phyloP scores from a whole-genome alignment of 2,329 filamentous ascomycete genomes.

The Hymenoscyphus fructigenus region DNA sequence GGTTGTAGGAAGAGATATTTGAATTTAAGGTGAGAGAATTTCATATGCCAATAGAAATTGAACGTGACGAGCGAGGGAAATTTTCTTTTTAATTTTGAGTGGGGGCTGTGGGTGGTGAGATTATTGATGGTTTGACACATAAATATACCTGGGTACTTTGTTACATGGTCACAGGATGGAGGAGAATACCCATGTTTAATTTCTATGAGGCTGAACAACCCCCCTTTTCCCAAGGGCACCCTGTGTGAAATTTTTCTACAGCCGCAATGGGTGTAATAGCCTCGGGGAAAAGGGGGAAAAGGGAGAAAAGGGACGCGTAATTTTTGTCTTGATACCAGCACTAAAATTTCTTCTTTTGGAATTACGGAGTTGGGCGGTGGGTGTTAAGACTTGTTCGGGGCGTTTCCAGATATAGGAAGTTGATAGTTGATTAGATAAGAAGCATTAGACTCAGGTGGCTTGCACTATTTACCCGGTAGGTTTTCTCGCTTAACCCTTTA shows the following conservation, averaged over 20 bases:
- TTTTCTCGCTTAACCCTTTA: too few relatives aligned
- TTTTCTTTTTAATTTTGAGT: not conserved
- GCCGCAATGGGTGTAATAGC: not conserved
- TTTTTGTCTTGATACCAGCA: not conserved
- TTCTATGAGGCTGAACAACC: not conserved
- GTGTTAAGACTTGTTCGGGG: not conserved
- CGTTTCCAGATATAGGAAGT: not conserved
- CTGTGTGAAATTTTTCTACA: not conserved
- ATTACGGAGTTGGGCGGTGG: not conserved
- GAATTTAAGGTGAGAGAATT: not conserved
- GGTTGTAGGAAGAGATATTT: not conserved
- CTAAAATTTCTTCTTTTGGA: not conserved
- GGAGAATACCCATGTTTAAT: not conserved
- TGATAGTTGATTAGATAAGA: too few relatives aligned
- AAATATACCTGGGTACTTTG: not conserved
- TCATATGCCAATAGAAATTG: not conserved
- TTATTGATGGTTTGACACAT: not conserved
- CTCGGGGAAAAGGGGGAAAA: not conserved
- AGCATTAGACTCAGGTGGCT: too few relatives aligned
- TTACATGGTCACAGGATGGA: not conserved
- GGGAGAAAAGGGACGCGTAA: not conserved
- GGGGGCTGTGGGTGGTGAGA: not conserved
- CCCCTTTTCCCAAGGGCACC: not conserved
- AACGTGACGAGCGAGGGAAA: not conserved
- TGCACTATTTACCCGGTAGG: too few relatives aligned